phyloP scores from a whole-genome alignment of 2,329 filamentous ascomycete genomes.

The Hymenoscyphus occultus region DNA sequence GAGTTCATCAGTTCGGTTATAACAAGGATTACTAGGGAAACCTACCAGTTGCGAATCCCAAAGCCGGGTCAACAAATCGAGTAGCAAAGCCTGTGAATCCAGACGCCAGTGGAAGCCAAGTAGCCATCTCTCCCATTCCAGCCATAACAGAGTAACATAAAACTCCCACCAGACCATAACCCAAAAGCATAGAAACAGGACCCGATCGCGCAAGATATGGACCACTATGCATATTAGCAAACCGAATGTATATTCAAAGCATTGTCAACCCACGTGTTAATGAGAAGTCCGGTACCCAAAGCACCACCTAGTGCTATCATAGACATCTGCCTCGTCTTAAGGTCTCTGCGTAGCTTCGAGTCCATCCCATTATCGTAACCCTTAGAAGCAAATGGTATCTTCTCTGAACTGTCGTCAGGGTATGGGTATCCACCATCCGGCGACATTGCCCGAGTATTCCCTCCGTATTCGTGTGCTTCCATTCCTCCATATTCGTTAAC shows the following conservation, averaged over 20 bases:
- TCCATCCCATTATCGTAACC: conserved; percentile 28
- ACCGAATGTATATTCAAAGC: neutral
- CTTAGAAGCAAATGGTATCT: conserved; percentile 16
- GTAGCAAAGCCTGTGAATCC: conserved; percentile 81
- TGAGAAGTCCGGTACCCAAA: conserved; percentile 57
- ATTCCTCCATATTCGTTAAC: conserved; percentile 17
- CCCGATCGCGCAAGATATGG: conserved; percentile 43
- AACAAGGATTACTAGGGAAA: conserved; percentile 20
- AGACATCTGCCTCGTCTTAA: conserved; percentile 53
- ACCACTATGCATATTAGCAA: conserved; percentile 32
- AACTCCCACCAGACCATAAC: conserved; percentile 65
- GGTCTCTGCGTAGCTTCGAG: conserved; percentile 46
- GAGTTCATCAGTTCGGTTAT: conserved; percentile 4
- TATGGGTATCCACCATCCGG: conserved; percentile 16
- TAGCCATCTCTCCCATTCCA: conserved; percentile 78
- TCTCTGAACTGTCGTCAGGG: conserved; percentile 23
- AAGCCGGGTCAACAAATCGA: conserved; percentile 74
- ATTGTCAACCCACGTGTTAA: conserved; percentile 49
- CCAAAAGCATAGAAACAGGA: conserved; percentile 68
- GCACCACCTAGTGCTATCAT: conserved; percentile 74
- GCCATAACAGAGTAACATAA: conserved; percentile 81
- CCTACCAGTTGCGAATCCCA: conserved; percentile 74
- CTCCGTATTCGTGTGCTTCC: conserved; percentile 17
- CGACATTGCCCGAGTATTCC: conserved; percentile 1
- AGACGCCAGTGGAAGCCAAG: conserved; percentile 73